Percentiles rank a stretch among this genome's conserved stretches.
Conservation (phyloP, 2,329 filamentous ascomycete species). For the Scolecobasidium constrictum region DNA sequence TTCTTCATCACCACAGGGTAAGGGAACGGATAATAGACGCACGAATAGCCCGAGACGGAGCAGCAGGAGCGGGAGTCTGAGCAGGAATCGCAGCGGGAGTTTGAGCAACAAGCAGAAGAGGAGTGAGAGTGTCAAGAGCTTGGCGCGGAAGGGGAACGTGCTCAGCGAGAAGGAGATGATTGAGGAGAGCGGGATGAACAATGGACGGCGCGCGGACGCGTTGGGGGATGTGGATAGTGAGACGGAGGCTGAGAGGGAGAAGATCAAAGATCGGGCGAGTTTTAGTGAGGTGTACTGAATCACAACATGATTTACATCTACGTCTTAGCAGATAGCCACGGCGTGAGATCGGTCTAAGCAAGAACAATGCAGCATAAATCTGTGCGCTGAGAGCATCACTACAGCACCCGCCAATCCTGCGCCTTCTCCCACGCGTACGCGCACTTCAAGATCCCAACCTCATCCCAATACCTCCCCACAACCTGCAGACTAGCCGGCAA, state of each 20-base stretch:
- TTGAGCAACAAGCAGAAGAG: background rate
- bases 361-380: too few relatives aligned
- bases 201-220: conserved; percentile 31
- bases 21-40: too few relatives aligned
- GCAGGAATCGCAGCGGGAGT: background rate
- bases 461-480: conserved; percentile 26
- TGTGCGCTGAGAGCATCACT: too few relatives aligned
- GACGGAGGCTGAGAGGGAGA: conserved; percentile 27
- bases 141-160: conserved; percentile 21
- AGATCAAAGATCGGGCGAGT: conserved; percentile 8
- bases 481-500: conserved; percentile 30
- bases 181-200: conserved; percentile 36
- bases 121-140: conserved; percentile 16
- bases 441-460: conserved; percentile 21
- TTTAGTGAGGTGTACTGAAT: conserved; percentile 10
- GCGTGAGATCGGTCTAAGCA: too few relatives aligned
- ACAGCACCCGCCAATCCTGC: conserved; percentile 17
- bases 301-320: too few relatives aligned
- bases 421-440: conserved; percentile 20
- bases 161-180: conserved; percentile 23
- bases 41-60: background rate
- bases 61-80: conserved; percentile 3
- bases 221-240: conserved; percentile 30
- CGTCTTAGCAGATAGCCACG: too few relatives aligned
- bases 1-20: background rate